phyloP scores from a whole-genome alignment of 169 alveolate genomes.

The Plasmodium chabaudi region DNA sequence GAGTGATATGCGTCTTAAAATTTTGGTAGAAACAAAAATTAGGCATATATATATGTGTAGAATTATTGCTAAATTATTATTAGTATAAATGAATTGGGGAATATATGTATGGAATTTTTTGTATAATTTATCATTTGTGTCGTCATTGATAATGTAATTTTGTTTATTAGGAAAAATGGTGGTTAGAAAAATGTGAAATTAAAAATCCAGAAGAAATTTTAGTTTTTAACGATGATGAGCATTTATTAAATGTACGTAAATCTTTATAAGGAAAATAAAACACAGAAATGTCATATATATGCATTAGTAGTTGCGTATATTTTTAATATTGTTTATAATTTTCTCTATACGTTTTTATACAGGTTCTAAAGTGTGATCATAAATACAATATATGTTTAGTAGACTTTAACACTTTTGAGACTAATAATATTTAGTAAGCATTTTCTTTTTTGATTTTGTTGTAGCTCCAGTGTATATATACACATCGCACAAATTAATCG shows the following conservation, averaged over 20 bases:
- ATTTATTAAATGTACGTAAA: conserved; percentile 58
- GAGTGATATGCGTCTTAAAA: conserved; percentile 65
- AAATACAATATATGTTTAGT: conserved; percentile 69
- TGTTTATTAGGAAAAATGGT: conserved; percentile 69
- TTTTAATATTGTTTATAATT: conserved; percentile 1
- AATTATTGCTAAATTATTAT: not conserved
- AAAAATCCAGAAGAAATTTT: conserved; percentile 46
- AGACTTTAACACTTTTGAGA: conserved; percentile 57
- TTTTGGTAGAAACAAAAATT: conserved; percentile 35
- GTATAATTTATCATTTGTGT: too few species aligned
- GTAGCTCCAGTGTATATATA: not conserved
- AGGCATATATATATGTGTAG: not conserved
- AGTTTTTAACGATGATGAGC: conserved; percentile 51
- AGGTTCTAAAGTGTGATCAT: conserved; percentile 62
- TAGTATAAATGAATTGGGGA: not conserved
- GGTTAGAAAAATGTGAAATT: conserved; percentile 63
- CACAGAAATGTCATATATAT: not conserved
- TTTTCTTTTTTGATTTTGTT: not conserved
- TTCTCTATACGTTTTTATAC: not conserved
- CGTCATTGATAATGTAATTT: too few species aligned
- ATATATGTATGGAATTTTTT: not conserved
- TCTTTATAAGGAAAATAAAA: not conserved
- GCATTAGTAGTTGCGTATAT: not conserved
- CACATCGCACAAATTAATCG: not conserved
- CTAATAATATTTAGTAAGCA: conserved; percentile 47